Base-by-base conservation (phyloP, 1,284 basidiomycete genomes). In the Ceratobasidium sp. region DNA sequence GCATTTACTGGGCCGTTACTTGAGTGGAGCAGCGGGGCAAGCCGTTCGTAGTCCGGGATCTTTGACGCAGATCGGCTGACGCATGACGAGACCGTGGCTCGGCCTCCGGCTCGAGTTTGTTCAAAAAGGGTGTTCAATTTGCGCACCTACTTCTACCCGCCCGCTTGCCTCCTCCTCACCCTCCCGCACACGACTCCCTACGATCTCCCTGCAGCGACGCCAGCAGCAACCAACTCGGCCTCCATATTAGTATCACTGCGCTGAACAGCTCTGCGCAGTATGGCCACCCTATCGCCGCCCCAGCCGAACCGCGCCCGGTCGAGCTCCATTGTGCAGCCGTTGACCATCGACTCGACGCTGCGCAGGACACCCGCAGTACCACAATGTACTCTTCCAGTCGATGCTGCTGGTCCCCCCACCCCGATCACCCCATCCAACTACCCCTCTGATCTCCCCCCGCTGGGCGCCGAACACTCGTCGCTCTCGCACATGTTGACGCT, bases 291-390 rank as follows among this genome's bases (percentile, higher is more conserved):
- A 16, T 69, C 64, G 7, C 52, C 64, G 35, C 64, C 64, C 21
- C 64, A 69, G 64, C 64, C 64, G 52, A 55, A 55, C 52, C 64
- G 64, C 44, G 64, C 64, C 16, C 64, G 64, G 30, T 55, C 64
- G 16, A 55, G 50, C 35, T 55, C 52, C 14, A 69, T 69, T 4
- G 64, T 69, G 21, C 64, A 69, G 41, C 64, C 64, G 9, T 28
- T 69, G 38, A 69, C 64, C 1, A 69, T 69, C 35, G 64, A 69
- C 50, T 69, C 64, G 63, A 43, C 43, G 52, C 64, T 47, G n/a
- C 47, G 64, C 23, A 52, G 61, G 6, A 63, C 61, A 30, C 61
- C 61, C 26, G 57, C 57, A 18, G 57, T 26, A 9, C 8, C 38
- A 3, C 57, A 59, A 41, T 59, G 57, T 28, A 23, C 57, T 13